Base-by-base conservation (phyloP, 768 basidiomycete genomes). In the Leccinum arenicola region DNA sequence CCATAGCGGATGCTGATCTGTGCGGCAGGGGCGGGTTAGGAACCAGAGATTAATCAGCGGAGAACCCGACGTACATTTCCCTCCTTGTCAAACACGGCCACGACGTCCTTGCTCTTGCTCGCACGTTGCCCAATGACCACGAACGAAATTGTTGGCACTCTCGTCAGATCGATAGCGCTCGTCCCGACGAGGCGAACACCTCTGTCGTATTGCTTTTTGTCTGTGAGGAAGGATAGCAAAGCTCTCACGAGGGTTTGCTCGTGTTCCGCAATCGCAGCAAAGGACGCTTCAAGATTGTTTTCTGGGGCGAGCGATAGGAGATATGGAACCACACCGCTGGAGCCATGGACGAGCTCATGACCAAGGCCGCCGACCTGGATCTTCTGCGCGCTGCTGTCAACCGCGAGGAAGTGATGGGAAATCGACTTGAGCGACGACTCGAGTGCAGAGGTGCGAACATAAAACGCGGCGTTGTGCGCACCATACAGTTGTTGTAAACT, bases 1-100 rank as follows among this genome's bases (percentile, higher is more conserved):
- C 90, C 90, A 58, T 81, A 89, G 21, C 88, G 85, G 59, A 92
- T 88, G 0, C 90, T 89, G 50, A 90, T 80, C 90, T 92, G 63
- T 23, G 12, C 8, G 10, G 4, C 33, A 38, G 23, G 6, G 36
- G 21, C 2, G 43, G 31, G 60, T 56, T 38, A 55, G 36, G 57
- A 48, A 21, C 19, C 33, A 29, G 45, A 9, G 38, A 43, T 21
- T 52, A 17, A 31, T 52, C 10, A 10, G 25, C 25, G 55, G 35
- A 54, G 8, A 35, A 21, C 2, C 6, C n/a, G 5, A 79, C 87
- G 66, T 56, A 91, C 90, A 36, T 78, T 77, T 23, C 84, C 84
- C 53, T 80, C 84, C 65, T 77, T 68, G 68, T 92, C 89, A 63
- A 91, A 89, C 17, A 75, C 75, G 23, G 74, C 75, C 6, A 91